Conservation (phyloP, 441 rosid genomes). For the Sinapis alba region DNA sequence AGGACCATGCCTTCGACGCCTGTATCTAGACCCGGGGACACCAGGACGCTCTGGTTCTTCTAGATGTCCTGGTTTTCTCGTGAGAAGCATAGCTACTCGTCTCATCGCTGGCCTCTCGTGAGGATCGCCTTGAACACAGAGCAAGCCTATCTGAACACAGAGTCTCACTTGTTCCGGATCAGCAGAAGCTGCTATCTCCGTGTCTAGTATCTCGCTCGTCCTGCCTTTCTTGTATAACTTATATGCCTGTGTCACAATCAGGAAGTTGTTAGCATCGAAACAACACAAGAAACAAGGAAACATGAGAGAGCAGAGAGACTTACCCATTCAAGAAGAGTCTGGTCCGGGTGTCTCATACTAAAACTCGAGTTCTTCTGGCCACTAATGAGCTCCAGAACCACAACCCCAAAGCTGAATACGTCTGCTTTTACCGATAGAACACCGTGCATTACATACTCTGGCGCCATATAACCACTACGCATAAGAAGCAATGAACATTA, state of each 20-base stretch:
- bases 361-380: slow-evolving; percentile 71
- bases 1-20: neutral
- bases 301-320: slow-evolving; percentile 18
- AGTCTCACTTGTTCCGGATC: slow-evolving; percentile 52
- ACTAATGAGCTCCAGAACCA: slow-evolving; percentile 72
- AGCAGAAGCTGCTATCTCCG: slow-evolving; percentile 53
- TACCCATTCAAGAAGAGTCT: slow-evolving; percentile 98
- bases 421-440: too few relatives aligned
- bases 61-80: slow-evolving; percentile 60
- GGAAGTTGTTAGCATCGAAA: neutral
- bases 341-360: slow-evolving; percentile 43
- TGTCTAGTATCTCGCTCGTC: slow-evolving; percentile 73
- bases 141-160: slow-evolving; percentile 76
- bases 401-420: too few relatives aligned
- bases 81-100: slow-evolving; percentile 65
- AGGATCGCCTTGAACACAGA: slow-evolving; percentile 85
- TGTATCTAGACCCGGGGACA: slow-evolving; percentile 59
- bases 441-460: too few relatives aligned
- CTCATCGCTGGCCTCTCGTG: slow-evolving; percentile 62
- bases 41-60: slow-evolving; percentile 78
- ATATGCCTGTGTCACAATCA: slow-evolving; percentile 60
- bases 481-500: neutral
- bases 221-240: slow-evolving; percentile 65
- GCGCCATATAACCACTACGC: slow-evolving; percentile 33
- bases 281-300: too few relatives aligned